Base-by-base conservation (phyloP, 1,139 yeast genomes). In the Pichia sp. region DNA sequence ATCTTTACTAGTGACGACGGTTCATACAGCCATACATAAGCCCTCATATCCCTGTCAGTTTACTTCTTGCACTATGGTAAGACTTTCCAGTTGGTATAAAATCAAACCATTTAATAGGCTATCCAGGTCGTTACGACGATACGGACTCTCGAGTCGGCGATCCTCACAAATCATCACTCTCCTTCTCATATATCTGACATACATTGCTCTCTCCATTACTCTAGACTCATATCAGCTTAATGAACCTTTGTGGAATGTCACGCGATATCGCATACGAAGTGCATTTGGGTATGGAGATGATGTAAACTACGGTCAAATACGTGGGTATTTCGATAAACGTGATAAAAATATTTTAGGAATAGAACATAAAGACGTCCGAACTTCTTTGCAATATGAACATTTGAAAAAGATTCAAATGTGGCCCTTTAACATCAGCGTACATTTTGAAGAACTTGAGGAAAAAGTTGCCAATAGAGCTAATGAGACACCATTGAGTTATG, bases 211-310 rank as follows among this genome's bases (percentile, higher is more conserved):
- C 3, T 14, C n/a, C 6, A 40, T 38, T 3, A 5, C 22, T 4
- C 10, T 17, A 5, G 36, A 35, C 15, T 24, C 44, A 9, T 35
- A 22, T 17, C 8, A 6, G 10, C 18, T n/a, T 3, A 27, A 26
- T 11, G 33, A 40, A 10, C 41, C 46, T 12, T 18, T 44, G 7
- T 44, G 45, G 45, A 27, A 33, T 24, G 40, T 44, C 1, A 44
- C 46, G 3, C 29, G 32, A 18, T 29, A 40, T 31, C 13, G 29
- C 10, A 6, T 41, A 6, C 11, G 28, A 6, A 16, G n/a, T 5
- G 12, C 10, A 1, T 31, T 39, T 12, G 11, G 7, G 10, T 6
- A 9, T 6, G 32, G 22, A 6, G 22, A 19, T 6, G 15, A 24
- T 13, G 4, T 13, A 10, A 9, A 7, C 23, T 16, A 25, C n/a